These are phyloP conservation scores for Biscutella laevigata DNA, from an alignment of 441 rosid genomes.

Conservation along the genomic window DNA sequence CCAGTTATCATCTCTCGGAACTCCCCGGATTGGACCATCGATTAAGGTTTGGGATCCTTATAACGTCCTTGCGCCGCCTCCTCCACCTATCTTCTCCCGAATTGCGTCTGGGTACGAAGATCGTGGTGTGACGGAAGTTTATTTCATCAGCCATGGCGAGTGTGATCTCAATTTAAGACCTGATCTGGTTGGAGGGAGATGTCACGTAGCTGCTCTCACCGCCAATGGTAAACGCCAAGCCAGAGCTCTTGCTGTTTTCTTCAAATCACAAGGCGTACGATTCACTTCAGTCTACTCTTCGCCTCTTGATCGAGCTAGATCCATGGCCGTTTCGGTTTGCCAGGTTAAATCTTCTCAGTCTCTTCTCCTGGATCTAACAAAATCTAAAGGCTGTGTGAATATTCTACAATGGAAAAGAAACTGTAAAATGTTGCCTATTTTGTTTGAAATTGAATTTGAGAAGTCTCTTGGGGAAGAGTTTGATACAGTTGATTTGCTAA, in stretches of 20 bases:
- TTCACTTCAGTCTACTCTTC: conserved; percentile 63
- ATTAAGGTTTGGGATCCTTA: conserved; percentile 97
- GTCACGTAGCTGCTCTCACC: conserved; percentile 60
- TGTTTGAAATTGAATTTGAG: neutral
- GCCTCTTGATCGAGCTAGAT: conserved; percentile 79
- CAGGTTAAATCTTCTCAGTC: conserved; percentile 38
- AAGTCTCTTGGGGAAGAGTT: neutral
- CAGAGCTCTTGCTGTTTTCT: conserved; percentile 79
- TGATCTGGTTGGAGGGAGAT: conserved; percentile 74
- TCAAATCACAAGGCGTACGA: conserved; percentile 65
- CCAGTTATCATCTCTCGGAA: conserved; percentile 74
- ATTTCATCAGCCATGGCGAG: conserved; percentile 69
- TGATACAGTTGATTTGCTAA: neutral
- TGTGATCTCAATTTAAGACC: conserved; percentile 60
- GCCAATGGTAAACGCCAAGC: conserved; percentile 80
- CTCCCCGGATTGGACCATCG: conserved; percentile 82
- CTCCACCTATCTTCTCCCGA: conserved; percentile 38
- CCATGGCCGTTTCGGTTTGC: conserved; percentile 70
- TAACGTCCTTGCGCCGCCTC: conserved; percentile 74
- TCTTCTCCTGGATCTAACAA: neutral
- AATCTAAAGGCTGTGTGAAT: neutral
- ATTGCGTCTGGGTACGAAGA: conserved; percentile 30
- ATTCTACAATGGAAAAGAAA: too few relatives aligned
- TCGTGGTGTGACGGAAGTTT: conserved; percentile 48
- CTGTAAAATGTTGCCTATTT: neutral